phyloP scores from a whole-genome alignment of 2,329 filamentous ascomycete genomes.

The Fusarium circinatum region DNA sequence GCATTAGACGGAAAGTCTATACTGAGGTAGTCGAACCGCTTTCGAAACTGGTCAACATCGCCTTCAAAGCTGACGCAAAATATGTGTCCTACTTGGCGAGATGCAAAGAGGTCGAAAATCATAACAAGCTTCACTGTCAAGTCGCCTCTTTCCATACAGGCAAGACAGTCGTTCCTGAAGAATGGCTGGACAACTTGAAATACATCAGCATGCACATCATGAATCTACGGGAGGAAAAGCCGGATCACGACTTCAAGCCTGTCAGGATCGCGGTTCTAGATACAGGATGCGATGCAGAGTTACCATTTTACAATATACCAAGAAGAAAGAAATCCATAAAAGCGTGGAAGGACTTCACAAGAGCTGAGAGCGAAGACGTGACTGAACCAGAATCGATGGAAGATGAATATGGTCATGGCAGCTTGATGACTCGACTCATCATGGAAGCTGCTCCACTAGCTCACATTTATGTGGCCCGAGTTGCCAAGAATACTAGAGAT shows the following conservation, averaged over 20 bases:
- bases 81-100: not conserved
- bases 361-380: accelerated
- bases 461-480: not conserved
- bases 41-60: accelerated
- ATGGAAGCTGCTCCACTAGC: not conserved
- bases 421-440: not conserved
- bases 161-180: not conserved
- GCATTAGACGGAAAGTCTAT: accelerated
- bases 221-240: accelerated
- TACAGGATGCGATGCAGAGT: not conserved
- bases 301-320: not conserved
- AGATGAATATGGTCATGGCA: not conserved
- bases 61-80: not conserved
- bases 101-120: not conserved
- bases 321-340: accelerated
- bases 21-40: not conserved
- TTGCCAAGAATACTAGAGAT: accelerated
- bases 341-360: not conserved
- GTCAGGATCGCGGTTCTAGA: not conserved
- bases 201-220: not conserved
- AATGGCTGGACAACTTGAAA: not conserved
- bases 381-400: accelerated
- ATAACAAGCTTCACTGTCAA: not conserved
- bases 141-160: accelerated
- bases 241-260: not conserved